Evolutionary conservation across 441 rosid species (phyloP).

Genomic region (Eruca vesicaria): DNA sequence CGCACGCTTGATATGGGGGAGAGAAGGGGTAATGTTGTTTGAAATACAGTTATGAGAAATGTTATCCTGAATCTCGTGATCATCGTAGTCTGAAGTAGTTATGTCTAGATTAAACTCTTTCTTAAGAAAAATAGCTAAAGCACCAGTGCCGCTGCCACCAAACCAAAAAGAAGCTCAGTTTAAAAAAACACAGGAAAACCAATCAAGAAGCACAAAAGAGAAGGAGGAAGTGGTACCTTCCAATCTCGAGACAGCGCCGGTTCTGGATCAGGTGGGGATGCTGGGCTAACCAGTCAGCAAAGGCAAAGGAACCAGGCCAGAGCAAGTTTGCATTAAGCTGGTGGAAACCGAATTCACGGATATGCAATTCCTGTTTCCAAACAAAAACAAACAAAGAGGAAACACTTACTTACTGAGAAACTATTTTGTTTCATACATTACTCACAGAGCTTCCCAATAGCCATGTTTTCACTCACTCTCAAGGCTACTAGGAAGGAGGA

Average conservation of each 20-base stretch:
- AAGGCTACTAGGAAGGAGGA: too few species aligned
- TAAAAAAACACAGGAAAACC: slow-evolving; percentile 13
- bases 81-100: slow-evolving; percentile 84
- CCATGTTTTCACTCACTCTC: neutral
- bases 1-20: slow-evolving; percentile 91
- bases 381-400: too few species aligned
- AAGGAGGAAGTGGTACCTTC: slow-evolving; percentile 54
- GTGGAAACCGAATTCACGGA: slow-evolving; percentile 87
- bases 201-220: neutral
- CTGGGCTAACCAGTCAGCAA: slow-evolving; percentile 83
- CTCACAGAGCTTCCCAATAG: neutral
- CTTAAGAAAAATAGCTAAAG: slow-evolving; percentile 80
- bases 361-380: slow-evolving; percentile 59
- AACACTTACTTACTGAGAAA: too few species aligned
- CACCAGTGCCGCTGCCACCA: slow-evolving; percentile 82
- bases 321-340: slow-evolving; percentile 93
- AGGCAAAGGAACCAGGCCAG: slow-evolving; percentile 95
- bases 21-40: slow-evolving; percentile 63
- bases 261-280: slow-evolving; percentile 46
- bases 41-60: slow-evolving; percentile 75
- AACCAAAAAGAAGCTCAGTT: neutral
- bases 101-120: slow-evolving; percentile 67
- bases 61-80: slow-evolving; percentile 86
- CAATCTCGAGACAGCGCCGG: slow-evolving; percentile 77
- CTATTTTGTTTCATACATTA: too few species aligned